Base-by-base conservation (phyloP, 805 yeast species). In the Wickerhamiella dianesei region DNA sequence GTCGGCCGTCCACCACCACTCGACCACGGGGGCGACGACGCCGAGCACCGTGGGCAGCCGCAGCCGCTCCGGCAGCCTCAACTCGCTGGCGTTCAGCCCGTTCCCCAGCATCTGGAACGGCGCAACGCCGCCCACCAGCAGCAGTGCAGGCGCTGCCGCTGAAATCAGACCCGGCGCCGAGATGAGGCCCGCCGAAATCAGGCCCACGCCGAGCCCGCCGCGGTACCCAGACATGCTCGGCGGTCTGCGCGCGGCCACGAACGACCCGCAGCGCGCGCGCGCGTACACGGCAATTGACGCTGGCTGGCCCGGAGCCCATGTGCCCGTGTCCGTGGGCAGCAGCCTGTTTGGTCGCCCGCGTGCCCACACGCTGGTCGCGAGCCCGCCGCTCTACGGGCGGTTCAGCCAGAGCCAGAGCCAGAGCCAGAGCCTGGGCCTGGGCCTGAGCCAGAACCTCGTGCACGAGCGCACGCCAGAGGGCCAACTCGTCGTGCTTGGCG, bases 221-320 rank as follows among this genome's bases (percentile, higher is more conserved):
- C 32, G 32, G 6, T 12, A 25, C 32, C 32, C 6, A 12, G 32
- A 25, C 32, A 25, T 25, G 32, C 32, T 25, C 12, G 32, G 9
- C 32, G 32, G 9, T 12, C 32, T 6, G 9, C 12, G 12, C 12
- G 12, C 9, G 12, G 32, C 32, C 32, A 25, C n/a, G n/a, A n/a
- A 12, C 12, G 32, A 58, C 51, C 61, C 59, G 41, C 51, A 46
- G 44, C 50, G 61, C 22, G 54, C 57, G 32, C 52, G 65, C 14
- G 56, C 61, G 19, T 62, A 62, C 49, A 62, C 65, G 2, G 52
- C 46, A 19, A 47, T 44, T 25, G 46, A 43, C 19, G 40, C 48
- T 4, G 50, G 43, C 16, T 45, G 48, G 46, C 39, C 46, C 13
- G 21, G 41, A 2, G 41, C 48, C 40, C 47, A 14, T 17, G 37